A percentile compares a stretch with the other conserved stretches of the same genome.
phyloP scores from a whole-genome alignment of 257 asterid genomes.

The Parsonsia alboflavescens region DNA sequence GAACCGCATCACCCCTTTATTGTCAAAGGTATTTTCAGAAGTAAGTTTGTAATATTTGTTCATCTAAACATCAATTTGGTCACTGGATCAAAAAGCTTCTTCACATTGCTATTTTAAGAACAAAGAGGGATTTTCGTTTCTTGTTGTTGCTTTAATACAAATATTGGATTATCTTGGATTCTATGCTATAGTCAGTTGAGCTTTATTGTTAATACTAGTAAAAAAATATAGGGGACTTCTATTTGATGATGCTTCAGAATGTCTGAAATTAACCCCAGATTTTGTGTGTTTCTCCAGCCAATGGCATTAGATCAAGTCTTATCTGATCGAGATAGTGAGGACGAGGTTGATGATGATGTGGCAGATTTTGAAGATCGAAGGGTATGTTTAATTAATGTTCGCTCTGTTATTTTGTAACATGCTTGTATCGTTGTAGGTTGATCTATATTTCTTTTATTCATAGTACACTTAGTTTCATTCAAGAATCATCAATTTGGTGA shows the following conservation, averaged over 20 bases:
- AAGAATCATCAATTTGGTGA: background rate
- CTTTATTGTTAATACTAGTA: background rate
- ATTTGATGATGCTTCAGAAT: conserved; percentile 13
- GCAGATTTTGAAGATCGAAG: conserved; percentile 98
- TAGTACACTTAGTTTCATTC: background rate
- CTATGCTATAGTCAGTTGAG: background rate
- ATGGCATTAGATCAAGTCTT: conserved; percentile 95
- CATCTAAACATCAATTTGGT: background rate
- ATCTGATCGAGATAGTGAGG: conserved; percentile 96
- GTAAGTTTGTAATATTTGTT: background rate
- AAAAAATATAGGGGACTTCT: background rate
- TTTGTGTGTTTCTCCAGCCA: conserved; percentile 49
- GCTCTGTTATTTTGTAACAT: background rate
- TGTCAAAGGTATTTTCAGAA: background rate
- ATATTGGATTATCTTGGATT: background rate
- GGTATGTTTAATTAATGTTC: conserved; percentile 41
- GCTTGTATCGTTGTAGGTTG: background rate
- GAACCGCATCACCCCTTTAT: background rate
- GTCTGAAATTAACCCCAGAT: conserved; percentile 12
- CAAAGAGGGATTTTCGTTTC: background rate
- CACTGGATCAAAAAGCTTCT: background rate
- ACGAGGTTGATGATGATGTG: conserved; percentile 98
- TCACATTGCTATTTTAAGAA: background rate
- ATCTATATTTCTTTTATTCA: background rate
- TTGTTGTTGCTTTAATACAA: background rate